These are phyloP conservation scores for Aquilaria agallochum DNA, from an alignment of 441 rosid genomes.

Conservation along the genomic window DNA sequence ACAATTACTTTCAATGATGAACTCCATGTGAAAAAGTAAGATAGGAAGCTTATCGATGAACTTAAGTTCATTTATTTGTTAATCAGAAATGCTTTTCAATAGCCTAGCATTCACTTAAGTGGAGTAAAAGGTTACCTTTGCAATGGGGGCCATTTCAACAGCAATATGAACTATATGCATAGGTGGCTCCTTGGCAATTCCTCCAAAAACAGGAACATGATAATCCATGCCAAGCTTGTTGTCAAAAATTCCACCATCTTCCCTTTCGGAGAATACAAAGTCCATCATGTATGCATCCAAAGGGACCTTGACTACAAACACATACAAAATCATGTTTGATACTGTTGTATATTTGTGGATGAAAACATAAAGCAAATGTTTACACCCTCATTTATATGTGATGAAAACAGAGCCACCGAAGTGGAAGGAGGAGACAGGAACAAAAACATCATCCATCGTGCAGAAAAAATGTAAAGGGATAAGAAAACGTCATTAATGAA, in stretches of 20 bases:
- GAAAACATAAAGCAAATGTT: neutral
- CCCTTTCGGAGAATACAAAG: conserved; percentile 94
- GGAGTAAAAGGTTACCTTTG: conserved; percentile 53
- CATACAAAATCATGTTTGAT: conserved; percentile 14
- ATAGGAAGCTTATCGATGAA: conserved; percentile 6
- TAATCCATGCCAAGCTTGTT: conserved; percentile 82
- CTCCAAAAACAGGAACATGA: conserved; percentile 81
- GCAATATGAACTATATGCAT: conserved; percentile 89
- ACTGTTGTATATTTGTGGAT: neutral
- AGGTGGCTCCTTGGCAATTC: conserved; percentile 81
- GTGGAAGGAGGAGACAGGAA: neutral
- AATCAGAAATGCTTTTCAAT: neutral
- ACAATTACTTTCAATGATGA: neutral
- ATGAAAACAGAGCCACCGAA: no score
- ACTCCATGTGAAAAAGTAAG: no score
- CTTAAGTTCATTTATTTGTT: neutral
- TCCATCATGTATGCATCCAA: conserved; percentile 96
- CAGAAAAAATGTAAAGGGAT: neutral
- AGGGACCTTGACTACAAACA: conserved; percentile 78
- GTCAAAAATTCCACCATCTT: conserved; percentile 84
- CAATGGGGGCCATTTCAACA: conserved; percentile 99
- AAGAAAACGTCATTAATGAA: neutral
- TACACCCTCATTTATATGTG: no score
- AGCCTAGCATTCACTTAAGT: neutral
- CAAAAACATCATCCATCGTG: conserved; percentile 1